Conservation (phyloP, 768 basidiomycete species). For the Russula sp. region DNA sequence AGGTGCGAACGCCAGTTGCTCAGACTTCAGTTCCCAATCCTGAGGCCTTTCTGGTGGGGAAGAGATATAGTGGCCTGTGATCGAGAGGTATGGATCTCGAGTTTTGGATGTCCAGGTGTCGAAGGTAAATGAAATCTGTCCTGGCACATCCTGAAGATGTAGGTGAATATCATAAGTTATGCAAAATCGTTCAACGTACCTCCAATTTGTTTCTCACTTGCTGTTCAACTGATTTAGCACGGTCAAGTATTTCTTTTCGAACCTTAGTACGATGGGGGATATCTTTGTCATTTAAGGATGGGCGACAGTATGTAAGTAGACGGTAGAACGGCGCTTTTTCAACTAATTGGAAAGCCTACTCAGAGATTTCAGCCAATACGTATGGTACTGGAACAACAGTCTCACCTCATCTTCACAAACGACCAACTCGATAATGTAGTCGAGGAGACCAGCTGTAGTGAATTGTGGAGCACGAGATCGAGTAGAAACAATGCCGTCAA, state of each 20-base stretch:
- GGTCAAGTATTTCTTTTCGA: not conserved
- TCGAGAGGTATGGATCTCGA: no score
- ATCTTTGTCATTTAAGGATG: not conserved
- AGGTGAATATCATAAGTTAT: not conserved
- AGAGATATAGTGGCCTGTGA: no score
- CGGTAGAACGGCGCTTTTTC: not conserved
- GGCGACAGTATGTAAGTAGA: not conserved
- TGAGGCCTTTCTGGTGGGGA: no score
- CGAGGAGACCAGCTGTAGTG: not conserved
- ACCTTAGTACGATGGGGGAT: not conserved
- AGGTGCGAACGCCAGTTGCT: no score
- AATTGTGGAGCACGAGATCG: no score
- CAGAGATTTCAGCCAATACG: no score
- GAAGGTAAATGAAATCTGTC: no score
- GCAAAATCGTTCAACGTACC: not conserved
- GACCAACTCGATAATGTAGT: not conserved
- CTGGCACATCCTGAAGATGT: no score
- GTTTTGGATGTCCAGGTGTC: no score
- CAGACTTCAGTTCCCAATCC: no score
- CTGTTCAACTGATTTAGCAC: not conserved
- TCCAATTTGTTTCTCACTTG: no score
- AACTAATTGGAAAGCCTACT: not conserved
- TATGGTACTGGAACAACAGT: not conserved
- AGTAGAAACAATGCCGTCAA: not conserved
- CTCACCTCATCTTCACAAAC: not conserved